Evolutionary conservation across 805 yeast species (phyloP).

Genomic region (Candida ovalis): DNA sequence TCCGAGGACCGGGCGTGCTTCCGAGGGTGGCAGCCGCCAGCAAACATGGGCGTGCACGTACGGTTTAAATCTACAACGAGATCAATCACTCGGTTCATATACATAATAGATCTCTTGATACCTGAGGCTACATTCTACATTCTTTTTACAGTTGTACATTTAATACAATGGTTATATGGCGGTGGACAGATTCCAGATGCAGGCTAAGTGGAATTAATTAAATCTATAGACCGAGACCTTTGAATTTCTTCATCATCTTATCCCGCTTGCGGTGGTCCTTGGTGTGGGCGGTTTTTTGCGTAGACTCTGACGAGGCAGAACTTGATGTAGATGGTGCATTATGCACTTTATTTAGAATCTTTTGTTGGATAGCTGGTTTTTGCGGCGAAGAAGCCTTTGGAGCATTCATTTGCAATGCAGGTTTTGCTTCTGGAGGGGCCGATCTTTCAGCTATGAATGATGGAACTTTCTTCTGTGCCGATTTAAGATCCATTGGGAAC

Average conservation of each 20-base stretch:
- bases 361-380: conserved; percentile 4
- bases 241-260: conserved; percentile 23
- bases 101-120: no score
- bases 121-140: no score
- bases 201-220: no score
- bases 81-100: no score
- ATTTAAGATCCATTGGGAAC: conserved; percentile 24
- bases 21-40: no score
- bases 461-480: conserved; percentile 18
- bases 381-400: conserved; percentile 1
- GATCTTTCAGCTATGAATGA: conserved; percentile 1
- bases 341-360: neutral
- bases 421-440: neutral
- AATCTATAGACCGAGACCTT: conserved; percentile 18
- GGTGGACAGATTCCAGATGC: no score
- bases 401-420: neutral
- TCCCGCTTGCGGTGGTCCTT: conserved; percentile 16
- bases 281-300: neutral
- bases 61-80: no score
- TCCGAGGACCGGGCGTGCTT: no score
- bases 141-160: no score
- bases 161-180: no score
- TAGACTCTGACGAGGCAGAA: neutral
- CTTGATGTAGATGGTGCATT: neutral
- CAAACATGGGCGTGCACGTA: no score